Evolutionary conservation across 2,329 filamentous ascomycete species (phyloP).

Genomic region (Pseudogymnoascus sp.): DNA sequence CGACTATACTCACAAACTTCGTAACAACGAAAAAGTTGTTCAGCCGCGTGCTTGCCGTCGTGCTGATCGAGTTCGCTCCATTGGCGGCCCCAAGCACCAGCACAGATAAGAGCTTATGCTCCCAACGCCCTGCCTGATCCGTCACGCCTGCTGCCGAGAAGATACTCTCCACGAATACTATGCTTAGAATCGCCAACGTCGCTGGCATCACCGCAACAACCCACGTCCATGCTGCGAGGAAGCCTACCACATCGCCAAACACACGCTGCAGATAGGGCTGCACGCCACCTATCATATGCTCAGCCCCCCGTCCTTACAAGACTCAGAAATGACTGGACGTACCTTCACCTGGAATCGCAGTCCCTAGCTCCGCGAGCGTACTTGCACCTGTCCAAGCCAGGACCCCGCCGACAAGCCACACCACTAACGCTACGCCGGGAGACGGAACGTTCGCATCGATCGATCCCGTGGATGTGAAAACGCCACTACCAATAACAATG

Average conservation of each 20-base stretch:
- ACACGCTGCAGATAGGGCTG: slow-evolving; percentile 56
- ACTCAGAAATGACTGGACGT: slow-evolving; percentile 12
- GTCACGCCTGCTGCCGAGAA: slow-evolving; percentile 45
- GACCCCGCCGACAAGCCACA: slow-evolving; percentile 56
- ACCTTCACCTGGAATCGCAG: slow-evolving; percentile 55
- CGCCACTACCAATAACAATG: slow-evolving; percentile 57
- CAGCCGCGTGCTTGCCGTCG: slow-evolving; percentile 46
- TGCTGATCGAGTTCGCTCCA: slow-evolving; percentile 49
- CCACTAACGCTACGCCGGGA: slow-evolving; percentile 47
- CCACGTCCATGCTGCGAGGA: slow-evolving; percentile 59
- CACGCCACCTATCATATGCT: slow-evolving; percentile 41
- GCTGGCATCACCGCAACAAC: slow-evolving; percentile 58
- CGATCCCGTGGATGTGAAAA: slow-evolving; percentile 57
- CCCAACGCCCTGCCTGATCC: slow-evolving; percentile 34
- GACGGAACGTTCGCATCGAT: slow-evolving; percentile 59
- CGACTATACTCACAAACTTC: slow-evolving; percentile 45
- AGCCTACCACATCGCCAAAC: slow-evolving; percentile 55
- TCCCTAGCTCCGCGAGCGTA: slow-evolving; percentile 56
- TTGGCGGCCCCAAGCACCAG: slow-evolving; percentile 40
- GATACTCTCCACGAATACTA: slow-evolving; percentile 56
- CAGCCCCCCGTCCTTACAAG: background rate
- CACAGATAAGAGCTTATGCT: slow-evolving; percentile 46
- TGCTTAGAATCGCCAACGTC: slow-evolving; percentile 55
- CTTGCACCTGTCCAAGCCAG: slow-evolving; percentile 58
- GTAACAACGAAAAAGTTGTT: slow-evolving; percentile 49